Conservation (phyloP, 768 basidiomycete species). For the Kwoniella sp. region DNA sequence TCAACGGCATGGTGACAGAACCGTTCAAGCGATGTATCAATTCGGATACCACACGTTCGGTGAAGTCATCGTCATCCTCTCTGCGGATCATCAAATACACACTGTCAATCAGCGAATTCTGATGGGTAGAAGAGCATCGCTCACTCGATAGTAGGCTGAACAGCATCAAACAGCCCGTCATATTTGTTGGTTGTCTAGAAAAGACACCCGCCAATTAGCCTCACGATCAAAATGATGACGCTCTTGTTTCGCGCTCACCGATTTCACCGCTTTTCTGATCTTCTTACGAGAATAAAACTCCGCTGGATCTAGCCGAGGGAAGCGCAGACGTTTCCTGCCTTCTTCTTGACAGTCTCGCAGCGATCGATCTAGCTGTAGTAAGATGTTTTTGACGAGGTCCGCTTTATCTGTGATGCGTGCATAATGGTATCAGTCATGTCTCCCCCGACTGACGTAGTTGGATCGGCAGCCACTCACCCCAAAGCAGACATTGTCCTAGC, state of each 20-base stretch:
- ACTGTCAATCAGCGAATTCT: neutral
- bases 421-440: neutral
- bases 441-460: too few species aligned
- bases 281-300: constrained; percentile 33
- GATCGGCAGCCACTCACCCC: constrained; percentile 66
- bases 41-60: constrained; percentile 50
- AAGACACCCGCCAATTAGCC: too few species aligned
- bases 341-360: constrained; percentile 55
- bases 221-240: too few species aligned
- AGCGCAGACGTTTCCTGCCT: constrained; percentile 37
- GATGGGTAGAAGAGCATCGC: neutral
- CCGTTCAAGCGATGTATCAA: constrained; percentile 70
- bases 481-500: constrained; percentile 84
- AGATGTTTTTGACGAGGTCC: constrained; percentile 79
- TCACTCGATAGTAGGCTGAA: constrained; percentile 21
- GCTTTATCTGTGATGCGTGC: constrained; percentile 67
- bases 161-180: constrained; percentile 41
- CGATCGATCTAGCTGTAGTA: constrained; percentile 66
- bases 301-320: constrained; percentile 37
- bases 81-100: neutral
- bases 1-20: constrained; percentile 69
- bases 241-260: too few species aligned
- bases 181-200: constrained; percentile 34
- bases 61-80: constrained; percentile 37
- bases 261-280: constrained; percentile 57